Conservation (phyloP, 2,329 filamentous ascomycete genomes). For the Rhexocercosporidium sp. region DNA sequence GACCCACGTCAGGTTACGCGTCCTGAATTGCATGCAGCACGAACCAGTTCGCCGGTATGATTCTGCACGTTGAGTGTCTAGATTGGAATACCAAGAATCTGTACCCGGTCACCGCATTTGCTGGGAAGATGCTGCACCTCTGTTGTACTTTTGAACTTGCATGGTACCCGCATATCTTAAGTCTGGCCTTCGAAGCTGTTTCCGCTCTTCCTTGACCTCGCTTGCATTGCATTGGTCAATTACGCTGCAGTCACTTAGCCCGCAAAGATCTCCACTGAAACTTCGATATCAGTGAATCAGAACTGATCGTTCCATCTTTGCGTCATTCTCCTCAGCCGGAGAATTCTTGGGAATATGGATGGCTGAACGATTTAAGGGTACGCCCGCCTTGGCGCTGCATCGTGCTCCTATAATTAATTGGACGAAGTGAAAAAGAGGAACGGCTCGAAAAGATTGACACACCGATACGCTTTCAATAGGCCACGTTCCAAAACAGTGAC, state of each 20-base stretch:
- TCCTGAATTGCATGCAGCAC: not conserved
- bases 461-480: not conserved
- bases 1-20: not conserved
- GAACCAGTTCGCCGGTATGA: not conserved
- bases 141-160: not conserved
- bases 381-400: constrained; percentile 1
- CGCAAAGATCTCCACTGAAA: not conserved
- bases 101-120: not conserved
- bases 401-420: too few species aligned
- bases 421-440: too few species aligned
- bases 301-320: not conserved
- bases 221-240: not conserved
- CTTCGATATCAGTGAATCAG: not conserved
- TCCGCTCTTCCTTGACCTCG: constrained; percentile 2
- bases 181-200: not conserved
- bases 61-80: not conserved
- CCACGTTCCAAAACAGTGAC: not conserved
- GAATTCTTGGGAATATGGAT: not conserved
- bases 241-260: not conserved
- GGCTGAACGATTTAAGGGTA: not conserved
- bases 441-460: not conserved
- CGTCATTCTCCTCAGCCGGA: not conserved
- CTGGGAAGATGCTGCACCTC: not conserved
- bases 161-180: not conserved
- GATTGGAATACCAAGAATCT: not conserved